Evolutionary conservation across 306 rosid species (phyloP), one percentile per base, ranked within the genome.

Genomic region (Cicer arietinum): DNA sequence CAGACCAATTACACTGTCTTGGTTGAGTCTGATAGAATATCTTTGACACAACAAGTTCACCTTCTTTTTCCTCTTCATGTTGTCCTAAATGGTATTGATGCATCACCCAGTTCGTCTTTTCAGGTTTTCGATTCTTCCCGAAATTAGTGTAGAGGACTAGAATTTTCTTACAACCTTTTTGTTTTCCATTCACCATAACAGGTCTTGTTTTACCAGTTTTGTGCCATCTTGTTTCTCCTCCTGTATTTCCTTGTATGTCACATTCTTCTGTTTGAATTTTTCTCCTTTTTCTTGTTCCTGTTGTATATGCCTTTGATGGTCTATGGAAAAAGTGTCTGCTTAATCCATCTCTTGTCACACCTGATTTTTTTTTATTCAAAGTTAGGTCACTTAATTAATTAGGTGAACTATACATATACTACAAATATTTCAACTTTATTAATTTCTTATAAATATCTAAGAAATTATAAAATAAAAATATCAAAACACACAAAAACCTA

Each of bases 101-200:
- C 99, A 95, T 95, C 16, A 95, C 99, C 99, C 99, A 95, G 43
- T 92, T 95, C 6, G 99, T 95, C 85, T 95, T 95, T 67, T 92
- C 93, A 0, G 99, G 99, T 62, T 95, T 95, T 20, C 99, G 71
- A 61, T 95, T 95, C 82, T 95, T 95, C 0, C 99, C 99, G 6
- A 95, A 95, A 77, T 95, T 95, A 7, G 98, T 95, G 76, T 95
- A 95, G 7, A 95, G 88, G 1, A 95, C 99, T 0, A 95, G 86
- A 74, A 95, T 95, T 56, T 95, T 95, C 89, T 95, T 95, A 85
- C 99, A 95, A 0, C 99, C 99, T 50, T 90, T 92, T 67, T 95
- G 99, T 71, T 84, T 95, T 0, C 98, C 98, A 2, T 86, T 92
- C 60, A 88, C 96, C 88, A 90, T 80, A 77, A 92, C 99, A 14